Evolutionary conservation across 2,329 filamentous ascomycete genomes (phyloP).

Genomic region (Fusarium avenaceum): DNA sequence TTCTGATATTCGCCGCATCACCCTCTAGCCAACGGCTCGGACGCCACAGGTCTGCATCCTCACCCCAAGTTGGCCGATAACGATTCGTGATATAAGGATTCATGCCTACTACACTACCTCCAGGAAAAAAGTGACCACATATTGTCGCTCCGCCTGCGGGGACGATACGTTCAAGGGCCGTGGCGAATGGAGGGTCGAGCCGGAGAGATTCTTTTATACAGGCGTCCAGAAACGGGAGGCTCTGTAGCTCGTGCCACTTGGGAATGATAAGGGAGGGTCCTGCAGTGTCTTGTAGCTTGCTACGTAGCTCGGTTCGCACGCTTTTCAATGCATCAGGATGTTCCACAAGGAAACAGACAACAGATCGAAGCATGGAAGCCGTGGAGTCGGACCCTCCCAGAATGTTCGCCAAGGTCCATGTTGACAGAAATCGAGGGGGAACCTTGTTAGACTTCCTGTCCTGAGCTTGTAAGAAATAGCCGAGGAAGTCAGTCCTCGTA

Average conservation of each 20-base stretch:
- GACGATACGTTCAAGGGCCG: background rate
- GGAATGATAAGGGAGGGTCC: background rate
- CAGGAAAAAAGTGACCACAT: background rate
- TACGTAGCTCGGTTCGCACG: background rate
- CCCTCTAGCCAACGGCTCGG: background rate
- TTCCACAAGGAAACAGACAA: background rate
- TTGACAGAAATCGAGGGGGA: background rate
- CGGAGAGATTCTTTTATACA: background rate
- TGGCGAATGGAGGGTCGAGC: background rate
- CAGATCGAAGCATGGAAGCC: background rate
- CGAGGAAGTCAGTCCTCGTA: background rate
- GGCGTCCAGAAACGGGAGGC: background rate
- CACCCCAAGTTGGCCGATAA: background rate
- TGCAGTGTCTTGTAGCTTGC: background rate
- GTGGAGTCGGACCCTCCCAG: background rate
- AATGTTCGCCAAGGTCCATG: background rate
- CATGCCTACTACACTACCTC: background rate
- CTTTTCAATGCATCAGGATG: background rate
- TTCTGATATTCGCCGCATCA: background rate
- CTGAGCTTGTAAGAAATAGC: background rate
- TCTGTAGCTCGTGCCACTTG: background rate
- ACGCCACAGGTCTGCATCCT: background rate
- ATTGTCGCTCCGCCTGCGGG: background rate
- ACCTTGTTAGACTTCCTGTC: background rate
- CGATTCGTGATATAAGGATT: background rate